phyloP scores from a whole-genome alignment of 345 rosid species.

The Mangifera indica region DNA sequence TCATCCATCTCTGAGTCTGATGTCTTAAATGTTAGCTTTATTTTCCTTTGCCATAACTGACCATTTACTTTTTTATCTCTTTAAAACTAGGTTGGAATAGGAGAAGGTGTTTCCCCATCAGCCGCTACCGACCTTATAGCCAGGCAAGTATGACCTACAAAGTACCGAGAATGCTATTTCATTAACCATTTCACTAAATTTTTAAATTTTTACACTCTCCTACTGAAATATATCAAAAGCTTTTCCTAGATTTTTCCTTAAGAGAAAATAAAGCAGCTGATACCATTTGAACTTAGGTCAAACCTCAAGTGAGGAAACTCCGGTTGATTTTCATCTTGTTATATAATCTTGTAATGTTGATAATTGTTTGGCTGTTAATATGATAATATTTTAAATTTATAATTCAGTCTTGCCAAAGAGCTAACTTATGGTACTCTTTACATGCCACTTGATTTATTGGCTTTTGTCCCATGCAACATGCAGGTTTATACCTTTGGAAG shows the following conservation, averaged over 20 bases:
- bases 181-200: not conserved
- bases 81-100: conserved; percentile 82
- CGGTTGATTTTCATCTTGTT: not conserved
- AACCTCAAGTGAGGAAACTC: not conserved
- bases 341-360: not conserved
- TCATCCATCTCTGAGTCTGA: conserved; percentile 9
- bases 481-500: conserved; percentile 84
- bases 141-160: conserved; percentile 60
- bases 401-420: no score
- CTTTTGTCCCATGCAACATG: conserved; percentile 21
- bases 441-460: conserved; percentile 21
- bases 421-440: not conserved
- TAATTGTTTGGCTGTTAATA: conserved; percentile 1
- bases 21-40: not conserved
- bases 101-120: conserved; percentile 98
- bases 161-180: conserved; percentile 22
- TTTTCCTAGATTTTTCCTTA: not conserved
- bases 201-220: not conserved
- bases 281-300: not conserved
- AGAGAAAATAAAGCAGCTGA: not conserved
- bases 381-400: not conserved
- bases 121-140: conserved; percentile 98
- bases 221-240: not conserved
- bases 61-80: conserved; percentile 10
- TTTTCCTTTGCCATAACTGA: not conserved